Conservation (phyloP, 345 rosid genomes). For the Salix koriyanagi region DNA sequence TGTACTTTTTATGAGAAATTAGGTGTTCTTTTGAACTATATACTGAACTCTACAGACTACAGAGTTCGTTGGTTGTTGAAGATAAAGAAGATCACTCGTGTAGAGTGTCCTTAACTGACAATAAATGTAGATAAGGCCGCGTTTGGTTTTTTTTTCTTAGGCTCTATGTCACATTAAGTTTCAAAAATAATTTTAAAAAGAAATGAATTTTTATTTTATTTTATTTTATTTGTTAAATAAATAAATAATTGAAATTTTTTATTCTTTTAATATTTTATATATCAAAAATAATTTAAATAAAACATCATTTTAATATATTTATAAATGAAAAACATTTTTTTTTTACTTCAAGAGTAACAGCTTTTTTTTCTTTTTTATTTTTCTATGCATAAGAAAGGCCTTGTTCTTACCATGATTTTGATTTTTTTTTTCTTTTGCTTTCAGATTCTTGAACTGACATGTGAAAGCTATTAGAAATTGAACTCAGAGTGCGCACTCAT, state of each 20-base stretch:
- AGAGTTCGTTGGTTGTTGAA: constrained; percentile 10
- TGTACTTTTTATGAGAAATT: not conserved
- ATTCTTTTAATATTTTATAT: too few relatives aligned
- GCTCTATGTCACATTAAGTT: too few relatives aligned
- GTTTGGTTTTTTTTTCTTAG: not conserved
- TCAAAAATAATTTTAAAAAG: too few relatives aligned
- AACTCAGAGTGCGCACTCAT: not conserved
- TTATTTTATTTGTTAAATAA: too few relatives aligned
- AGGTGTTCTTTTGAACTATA: not conserved
- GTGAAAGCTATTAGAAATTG: not conserved
- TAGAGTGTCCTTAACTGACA: too few relatives aligned
- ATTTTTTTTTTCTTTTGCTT: not conserved
- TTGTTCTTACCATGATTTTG: not conserved
- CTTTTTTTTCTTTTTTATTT: not conserved
- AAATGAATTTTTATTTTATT: too few relatives aligned
- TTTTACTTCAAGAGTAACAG: not conserved
- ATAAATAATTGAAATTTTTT: too few relatives aligned
- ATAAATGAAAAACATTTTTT: too few relatives aligned
- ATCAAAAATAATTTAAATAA: too few relatives aligned
- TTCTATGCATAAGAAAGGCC: not conserved
- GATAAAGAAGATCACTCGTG: constrained; percentile 10
- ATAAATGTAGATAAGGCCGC: constrained; percentile 3
- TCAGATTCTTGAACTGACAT: not conserved
- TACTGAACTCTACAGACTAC: not conserved
- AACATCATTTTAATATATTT: too few relatives aligned